phyloP scores from a whole-genome alignment of 441 rosid genomes.

The Erysimum cheiri region DNA sequence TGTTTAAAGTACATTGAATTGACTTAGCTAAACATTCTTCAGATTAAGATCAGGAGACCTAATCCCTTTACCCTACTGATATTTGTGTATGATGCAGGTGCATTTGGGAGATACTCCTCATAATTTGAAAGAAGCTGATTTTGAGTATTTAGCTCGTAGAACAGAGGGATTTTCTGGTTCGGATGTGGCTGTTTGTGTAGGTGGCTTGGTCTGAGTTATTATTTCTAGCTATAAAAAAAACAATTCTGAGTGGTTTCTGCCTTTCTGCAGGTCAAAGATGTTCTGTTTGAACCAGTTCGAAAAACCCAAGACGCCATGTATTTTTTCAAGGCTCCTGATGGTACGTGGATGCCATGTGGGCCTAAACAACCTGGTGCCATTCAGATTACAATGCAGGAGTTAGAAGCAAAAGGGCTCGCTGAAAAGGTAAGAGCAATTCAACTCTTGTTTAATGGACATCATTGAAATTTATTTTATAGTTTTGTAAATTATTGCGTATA shows the following conservation, averaged over 20 bases:
- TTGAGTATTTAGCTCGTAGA: conserved; percentile 76
- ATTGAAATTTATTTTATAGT: neutral
- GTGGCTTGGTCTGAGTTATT: conserved; percentile 38
- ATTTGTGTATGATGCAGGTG: conserved; percentile 54
- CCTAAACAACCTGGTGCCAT: conserved; percentile 87
- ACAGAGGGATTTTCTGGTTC: conserved; percentile 98
- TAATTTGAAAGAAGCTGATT: conserved; percentile 87
- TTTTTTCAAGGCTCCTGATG: conserved; percentile 67
- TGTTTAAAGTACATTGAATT: conserved; percentile 80
- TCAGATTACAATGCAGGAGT: conserved; percentile 87
- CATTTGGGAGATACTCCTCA: conserved; percentile 99
- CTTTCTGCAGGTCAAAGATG: conserved; percentile 83
- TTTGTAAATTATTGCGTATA: conserved; percentile 13
- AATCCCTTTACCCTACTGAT: neutral
- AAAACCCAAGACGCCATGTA: conserved; percentile 99
- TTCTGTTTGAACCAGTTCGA: conserved; percentile 95
- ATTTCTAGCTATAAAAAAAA: neutral
- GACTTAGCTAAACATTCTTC: conserved; percentile 9
- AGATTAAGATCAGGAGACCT: conserved; percentile 1
- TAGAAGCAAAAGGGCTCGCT: conserved; percentile 81
- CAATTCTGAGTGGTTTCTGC: neutral
- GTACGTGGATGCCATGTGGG: conserved; percentile 91
- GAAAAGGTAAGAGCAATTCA: conserved; percentile 56
- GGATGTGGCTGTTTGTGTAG: conserved; percentile 95
- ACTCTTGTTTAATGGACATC: neutral